These are phyloP conservation scores for Leucocoprinus leucothites DNA, from an alignment of 768 basidiomycete genomes.

Conservation along the genomic window DNA sequence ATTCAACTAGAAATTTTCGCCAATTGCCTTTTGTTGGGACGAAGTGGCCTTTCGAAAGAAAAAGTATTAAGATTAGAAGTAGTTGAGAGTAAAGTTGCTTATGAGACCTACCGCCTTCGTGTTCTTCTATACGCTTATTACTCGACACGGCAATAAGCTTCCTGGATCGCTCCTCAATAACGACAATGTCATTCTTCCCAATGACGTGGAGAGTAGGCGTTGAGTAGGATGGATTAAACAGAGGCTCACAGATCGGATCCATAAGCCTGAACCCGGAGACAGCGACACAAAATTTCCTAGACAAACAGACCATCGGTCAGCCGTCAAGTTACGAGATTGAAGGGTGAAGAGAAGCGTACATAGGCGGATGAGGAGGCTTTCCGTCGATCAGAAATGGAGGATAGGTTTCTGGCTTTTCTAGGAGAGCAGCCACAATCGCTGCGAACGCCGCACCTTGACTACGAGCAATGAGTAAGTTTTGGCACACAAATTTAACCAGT, in stretches of 20 bases:
- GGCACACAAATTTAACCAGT: not conserved
- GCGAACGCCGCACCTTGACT: conserved; percentile 79
- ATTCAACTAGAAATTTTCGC: conserved; percentile 69
- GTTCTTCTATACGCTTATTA: conserved; percentile 61
- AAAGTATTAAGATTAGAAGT: not conserved
- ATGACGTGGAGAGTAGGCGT: conserved; percentile 76
- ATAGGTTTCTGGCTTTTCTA: conserved; percentile 36
- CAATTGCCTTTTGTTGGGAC: conserved; percentile 71
- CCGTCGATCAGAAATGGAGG: conserved; percentile 62
- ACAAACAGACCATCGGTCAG: conserved; percentile 11
- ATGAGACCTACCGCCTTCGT: conserved; percentile 60
- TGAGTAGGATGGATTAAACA: conserved; percentile 47
- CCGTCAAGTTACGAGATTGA: not conserved
- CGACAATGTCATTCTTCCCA: conserved; percentile 71
- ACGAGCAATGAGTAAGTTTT: not conserved
- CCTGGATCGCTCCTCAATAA: conserved; percentile 60
- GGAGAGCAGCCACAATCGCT: conserved; percentile 57
- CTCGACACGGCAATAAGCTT: conserved; percentile 47
- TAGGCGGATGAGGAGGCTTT: conserved; percentile 60
- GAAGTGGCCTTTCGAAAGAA: conserved; percentile 60
- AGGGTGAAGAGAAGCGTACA: conserved; percentile 42
- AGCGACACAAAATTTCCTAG: conserved; percentile 64
- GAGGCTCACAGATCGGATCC: conserved; percentile 39
- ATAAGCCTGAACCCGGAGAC: conserved; percentile 63
- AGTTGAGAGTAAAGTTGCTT: too few relatives aligned